Base-by-base conservation (phyloP, 495 filamentous ascomycete species). In the Hyaloscypha bicolor region DNA sequence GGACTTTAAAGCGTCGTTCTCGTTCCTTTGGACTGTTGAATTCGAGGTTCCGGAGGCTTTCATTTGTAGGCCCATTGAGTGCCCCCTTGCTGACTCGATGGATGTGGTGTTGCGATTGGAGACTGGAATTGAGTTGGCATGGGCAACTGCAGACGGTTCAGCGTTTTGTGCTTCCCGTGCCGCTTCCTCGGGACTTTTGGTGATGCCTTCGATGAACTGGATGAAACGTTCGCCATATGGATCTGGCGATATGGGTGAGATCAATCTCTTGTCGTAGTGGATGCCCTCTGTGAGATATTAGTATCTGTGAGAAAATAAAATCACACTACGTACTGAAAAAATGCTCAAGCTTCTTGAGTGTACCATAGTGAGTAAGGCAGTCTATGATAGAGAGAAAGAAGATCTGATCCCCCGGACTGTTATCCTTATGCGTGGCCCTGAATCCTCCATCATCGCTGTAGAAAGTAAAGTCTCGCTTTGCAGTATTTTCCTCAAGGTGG, bases 351-450 rank as follows among this genome's bases (percentile, higher is more conserved):
- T 67, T 69, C 39, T 68, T 71, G 4, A 72, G 59, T 0, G 65
- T 70, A 31, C 72, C 72, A 63, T 72, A 74, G 78, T 97, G 92
- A 48, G 95, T 99, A 74, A 99, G 79, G 76, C 94, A 98, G 77
- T 98, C 96, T 74, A 98, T 98, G 68, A 99, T 95, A 12, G 95
- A 95, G 8, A 99, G 85, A 75, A 98, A 99, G 73, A 98, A 99
- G 37, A 99, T 93, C 78, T 96, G 93, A 63, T 97, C 93, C 1
- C 88, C 94, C 9, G 91, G 87, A 31, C 82, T 77, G 68, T 95
- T 89, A 78, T 95, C 89, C 76, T 97, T 93, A 73, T 96, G 94
- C 9, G 95, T 98, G 8, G 95, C 96, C 69, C 89, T 84, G 76
- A 97, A 93, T 3, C 95, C 95, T 62, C 95, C 95, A 76, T 98